These are phyloP conservation scores for Entomortierella chlamydospora DNA, from an alignment of 192 early-diverging fungal genomes.

Conservation along the genomic window DNA sequence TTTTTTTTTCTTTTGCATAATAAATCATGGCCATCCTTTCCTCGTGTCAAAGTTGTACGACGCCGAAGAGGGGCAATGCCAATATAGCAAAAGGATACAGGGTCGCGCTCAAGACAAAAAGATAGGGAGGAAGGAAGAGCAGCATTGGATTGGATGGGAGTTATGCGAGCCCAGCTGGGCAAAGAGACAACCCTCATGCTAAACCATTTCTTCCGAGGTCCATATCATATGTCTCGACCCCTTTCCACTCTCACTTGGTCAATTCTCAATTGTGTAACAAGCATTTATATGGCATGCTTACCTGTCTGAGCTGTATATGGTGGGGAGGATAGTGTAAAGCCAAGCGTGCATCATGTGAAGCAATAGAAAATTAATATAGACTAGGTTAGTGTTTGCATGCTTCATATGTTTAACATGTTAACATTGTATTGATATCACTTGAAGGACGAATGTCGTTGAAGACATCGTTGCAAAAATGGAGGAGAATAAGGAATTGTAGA, in stretches of 20 bases:
- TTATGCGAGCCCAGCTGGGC: not conserved
- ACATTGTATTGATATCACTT: too few species aligned
- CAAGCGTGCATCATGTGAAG: not conserved
- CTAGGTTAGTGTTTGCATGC: not conserved
- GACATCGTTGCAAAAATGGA: too few species aligned
- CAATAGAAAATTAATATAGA: not conserved
- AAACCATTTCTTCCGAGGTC: not conserved
- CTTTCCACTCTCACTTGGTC: not conserved
- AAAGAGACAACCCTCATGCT: too few species aligned
- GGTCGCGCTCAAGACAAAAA: not conserved
- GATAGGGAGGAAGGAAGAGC: not conserved
- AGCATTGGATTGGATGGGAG: too few species aligned
- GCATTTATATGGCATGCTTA: conserved; percentile 10
- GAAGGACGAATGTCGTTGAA: too few species aligned
- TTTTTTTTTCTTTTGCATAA: not conserved
- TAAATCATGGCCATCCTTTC: too few species aligned
- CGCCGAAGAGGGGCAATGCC: not conserved
- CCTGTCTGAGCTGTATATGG: conserved; percentile 50
- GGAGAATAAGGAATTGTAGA: too few species aligned
- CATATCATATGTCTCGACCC: conserved; percentile 1
- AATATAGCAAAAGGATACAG: not conserved
- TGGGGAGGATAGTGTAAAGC: not conserved
- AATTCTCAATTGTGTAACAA: conserved; percentile 17
- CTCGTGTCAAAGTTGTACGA: too few species aligned
- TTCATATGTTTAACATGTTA: too few species aligned